Percentiles rank a stretch among this genome's conserved stretches.
Evolutionary conservation across 1,284 basidiomycete species (phyloP).

Genomic region (Bjerkandera adusta): DNA sequence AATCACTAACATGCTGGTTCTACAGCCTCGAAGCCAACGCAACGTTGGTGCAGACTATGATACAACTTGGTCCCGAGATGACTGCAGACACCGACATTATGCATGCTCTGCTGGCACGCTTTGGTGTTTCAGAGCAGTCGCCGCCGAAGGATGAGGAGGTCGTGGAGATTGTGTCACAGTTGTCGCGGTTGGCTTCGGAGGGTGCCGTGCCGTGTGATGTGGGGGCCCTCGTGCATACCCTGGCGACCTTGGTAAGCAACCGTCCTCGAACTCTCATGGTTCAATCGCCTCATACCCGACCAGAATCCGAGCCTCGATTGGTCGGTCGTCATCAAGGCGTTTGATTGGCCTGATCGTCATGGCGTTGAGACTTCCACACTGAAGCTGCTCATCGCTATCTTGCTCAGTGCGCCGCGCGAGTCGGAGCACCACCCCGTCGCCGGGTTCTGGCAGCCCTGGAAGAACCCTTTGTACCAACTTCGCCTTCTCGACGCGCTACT

Average conservation of each 20-base stretch:
- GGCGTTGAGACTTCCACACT: conserved; percentile 82
- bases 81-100: conserved; percentile 71
- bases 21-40: conserved; percentile 62
- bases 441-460: conserved; percentile 84
- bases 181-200: conserved; percentile 69
- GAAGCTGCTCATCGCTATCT: conserved; percentile 77
- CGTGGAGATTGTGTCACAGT: conserved; percentile 62
- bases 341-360: conserved; percentile 75
- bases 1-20: conserved; percentile 15
- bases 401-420: conserved; percentile 71
- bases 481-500: conserved; percentile 87
- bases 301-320: conserved; percentile 71
- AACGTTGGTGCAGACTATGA: conserved; percentile 68
- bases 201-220: conserved; percentile 73
- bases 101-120: conserved; percentile 65
- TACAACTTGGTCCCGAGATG: conserved; percentile 75
- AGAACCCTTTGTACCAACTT: conserved; percentile 83
- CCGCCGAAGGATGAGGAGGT: conserved; percentile 71
- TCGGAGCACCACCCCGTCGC: conserved; percentile 72
- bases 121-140: conserved; percentile 64
- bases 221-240: conserved; percentile 68
- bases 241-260: conserved; percentile 67
- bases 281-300: conserved; percentile 12
- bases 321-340: conserved; percentile 75
- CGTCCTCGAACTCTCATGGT: conserved; percentile 13